A percentile compares a stretch with the other conserved stretches of the same genome.
These are phyloP conservation scores for Ustilago cynodontis DNA, from an alignment of 1,284 basidiomycete genomes.

Conservation along the genomic window DNA sequence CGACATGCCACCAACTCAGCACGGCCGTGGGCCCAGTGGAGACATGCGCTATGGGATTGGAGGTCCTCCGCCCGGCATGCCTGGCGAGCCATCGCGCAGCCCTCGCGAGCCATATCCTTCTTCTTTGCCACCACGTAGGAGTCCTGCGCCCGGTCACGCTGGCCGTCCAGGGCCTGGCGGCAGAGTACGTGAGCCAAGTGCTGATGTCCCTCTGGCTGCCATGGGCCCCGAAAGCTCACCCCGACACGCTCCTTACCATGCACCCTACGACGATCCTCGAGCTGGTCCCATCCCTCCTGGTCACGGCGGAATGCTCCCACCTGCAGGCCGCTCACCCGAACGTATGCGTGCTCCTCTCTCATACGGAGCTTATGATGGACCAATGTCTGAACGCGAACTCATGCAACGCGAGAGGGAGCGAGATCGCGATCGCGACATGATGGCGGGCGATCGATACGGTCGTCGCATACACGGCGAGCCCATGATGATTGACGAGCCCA, in stretches of 20 bases:
- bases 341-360: constrained; percentile 45
- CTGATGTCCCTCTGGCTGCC: constrained; percentile 31
- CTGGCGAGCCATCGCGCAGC: constrained; percentile 30
- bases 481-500: constrained; percentile 44
- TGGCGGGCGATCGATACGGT: constrained; percentile 47
- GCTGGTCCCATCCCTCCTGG: constrained; percentile 30
- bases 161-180: constrained; percentile 14
- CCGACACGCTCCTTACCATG: constrained; percentile 35
- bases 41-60: constrained; percentile 33
- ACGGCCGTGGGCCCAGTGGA: constrained; percentile 30
- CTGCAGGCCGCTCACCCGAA: constrained; percentile 45
- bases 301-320: constrained; percentile 37
- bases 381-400: constrained; percentile 41
- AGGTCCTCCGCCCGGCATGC: constrained; percentile 30
- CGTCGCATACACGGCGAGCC: constrained; percentile 41
- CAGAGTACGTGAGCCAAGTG: constrained; percentile 42
- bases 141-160: constrained; percentile 31
- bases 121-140: constrained; percentile 34
- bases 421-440: constrained; percentile 44
- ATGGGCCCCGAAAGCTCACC: constrained; percentile 41
- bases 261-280: constrained; percentile 45
- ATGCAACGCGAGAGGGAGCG: constrained; percentile 40
- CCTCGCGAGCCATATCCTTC: constrained; percentile 33
- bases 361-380: constrained; percentile 35
- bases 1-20: constrained; percentile 33